A percentile compares a stretch with the other conserved stretches of the same genome.
Conservation (phyloP, 495 filamentous ascomycete species). For the Chaetomium fimeti region DNA sequence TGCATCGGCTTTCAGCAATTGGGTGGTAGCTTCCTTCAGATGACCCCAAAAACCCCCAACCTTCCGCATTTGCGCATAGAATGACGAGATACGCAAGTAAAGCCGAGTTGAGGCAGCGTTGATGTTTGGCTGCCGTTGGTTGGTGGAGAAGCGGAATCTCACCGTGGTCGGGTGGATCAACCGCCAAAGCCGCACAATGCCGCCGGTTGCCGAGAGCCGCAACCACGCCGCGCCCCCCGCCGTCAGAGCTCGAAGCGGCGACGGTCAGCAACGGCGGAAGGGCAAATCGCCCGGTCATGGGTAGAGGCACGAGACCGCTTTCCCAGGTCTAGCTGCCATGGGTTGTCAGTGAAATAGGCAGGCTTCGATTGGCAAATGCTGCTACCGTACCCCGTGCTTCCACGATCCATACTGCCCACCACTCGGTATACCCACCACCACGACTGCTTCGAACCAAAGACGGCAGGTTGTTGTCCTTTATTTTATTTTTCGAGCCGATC, state of each 20-base stretch:
- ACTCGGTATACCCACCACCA: not conserved
- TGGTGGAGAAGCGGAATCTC: slow-evolving; percentile 34
- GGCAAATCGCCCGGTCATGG: not conserved
- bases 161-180: slow-evolving; percentile 26
- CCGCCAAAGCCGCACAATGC: slow-evolving; percentile 35
- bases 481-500: not conserved
- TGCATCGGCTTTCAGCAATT: slow-evolving; percentile 1
- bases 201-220: slow-evolving; percentile 32
- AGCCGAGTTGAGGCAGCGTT: slow-evolving; percentile 22
- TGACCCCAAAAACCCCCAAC: not conserved
- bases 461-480: not conserved
- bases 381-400: slow-evolving; percentile 11
- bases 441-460: not conserved
- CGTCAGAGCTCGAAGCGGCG: not conserved
- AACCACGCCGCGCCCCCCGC: not conserved
- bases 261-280: slow-evolving; percentile 26
- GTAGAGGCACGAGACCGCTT: slow-evolving; percentile 22
- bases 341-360: slow-evolving; percentile 7
- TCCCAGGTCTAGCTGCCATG: slow-evolving; percentile 17
- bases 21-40: not conserved
- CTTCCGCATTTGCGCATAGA: not conserved
- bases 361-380: slow-evolving; percentile 7
- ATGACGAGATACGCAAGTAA: slow-evolving; percentile 22
- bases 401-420: not conserved
- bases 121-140: slow-evolving; percentile 11